Evolutionary conservation across 2,329 filamentous ascomycete species (phyloP).

Genomic region (Fusarium xylarioides): DNA sequence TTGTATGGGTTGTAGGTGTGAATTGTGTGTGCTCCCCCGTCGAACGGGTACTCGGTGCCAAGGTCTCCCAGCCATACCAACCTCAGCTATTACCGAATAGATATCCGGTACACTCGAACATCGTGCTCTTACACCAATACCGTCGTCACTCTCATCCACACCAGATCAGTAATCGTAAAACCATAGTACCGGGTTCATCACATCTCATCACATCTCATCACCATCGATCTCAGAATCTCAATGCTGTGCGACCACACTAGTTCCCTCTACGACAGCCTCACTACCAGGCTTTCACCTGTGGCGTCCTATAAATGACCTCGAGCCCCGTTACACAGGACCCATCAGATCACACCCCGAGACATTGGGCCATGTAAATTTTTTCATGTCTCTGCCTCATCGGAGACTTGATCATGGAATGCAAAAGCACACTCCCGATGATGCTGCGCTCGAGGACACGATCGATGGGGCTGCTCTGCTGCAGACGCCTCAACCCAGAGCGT

Average conservation of each 20-base stretch:
- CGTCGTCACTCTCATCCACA: conserved; percentile 4
- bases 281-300: conserved; percentile 2
- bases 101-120: neutral
- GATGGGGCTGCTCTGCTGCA: conserved; percentile 22
- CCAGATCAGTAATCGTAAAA: conserved; percentile 1
- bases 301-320: conserved; percentile 22
- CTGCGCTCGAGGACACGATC: conserved; percentile 27
- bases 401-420: conserved; percentile 5
- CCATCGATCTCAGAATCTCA: conserved; percentile 9
- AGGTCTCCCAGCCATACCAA: neutral
- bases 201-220: conserved; percentile 21
- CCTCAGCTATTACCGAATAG: neutral
- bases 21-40: neutral
- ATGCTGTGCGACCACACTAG: conserved; percentile 31
- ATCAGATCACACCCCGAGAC: conserved; percentile 34
- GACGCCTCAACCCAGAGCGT: conserved; percentile 18
- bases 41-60: neutral
- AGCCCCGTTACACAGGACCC: neutral
- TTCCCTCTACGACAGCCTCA: conserved; percentile 1
- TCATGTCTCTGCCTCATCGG: conserved; percentile 19
- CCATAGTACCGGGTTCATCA: conserved; percentile 31
- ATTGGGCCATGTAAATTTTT: conserved; percentile 15
- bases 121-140: neutral
- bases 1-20: neutral
- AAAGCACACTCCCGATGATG: conserved; percentile 33